These are phyloP conservation scores for Pezicula radicicola DNA, from an alignment of 2,329 filamentous ascomycete species.

Conservation along the genomic window DNA sequence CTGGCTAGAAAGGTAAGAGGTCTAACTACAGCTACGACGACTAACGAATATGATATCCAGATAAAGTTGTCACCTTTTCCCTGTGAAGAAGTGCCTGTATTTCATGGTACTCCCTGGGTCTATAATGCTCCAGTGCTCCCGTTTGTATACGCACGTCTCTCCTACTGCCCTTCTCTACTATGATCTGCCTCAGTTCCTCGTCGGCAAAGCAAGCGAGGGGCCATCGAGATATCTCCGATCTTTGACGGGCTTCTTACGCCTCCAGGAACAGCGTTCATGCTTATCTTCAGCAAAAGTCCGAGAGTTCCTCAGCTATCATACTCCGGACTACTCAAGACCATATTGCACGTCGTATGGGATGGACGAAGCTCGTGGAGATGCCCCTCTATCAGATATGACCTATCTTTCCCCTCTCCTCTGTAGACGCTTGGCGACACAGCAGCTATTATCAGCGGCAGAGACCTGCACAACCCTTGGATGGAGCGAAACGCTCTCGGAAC, in stretches of 20 bases:
- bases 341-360: too few species aligned
- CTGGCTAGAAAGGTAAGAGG: too few species aligned
- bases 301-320: too few species aligned
- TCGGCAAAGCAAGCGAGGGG: conserved; percentile 7
- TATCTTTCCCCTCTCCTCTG: conserved; percentile 2
- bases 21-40: too few species aligned
- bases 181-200: conserved; percentile 8
- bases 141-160: conserved; percentile 20
- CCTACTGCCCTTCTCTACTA: conserved; percentile 11
- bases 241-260: conserved; percentile 5
- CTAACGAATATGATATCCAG: not conserved
- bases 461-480: not conserved
- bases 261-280: conserved; percentile 8
- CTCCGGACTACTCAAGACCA: too few species aligned
- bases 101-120: conserved; percentile 14
- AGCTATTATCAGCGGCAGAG: too few species aligned
- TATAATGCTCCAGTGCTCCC: conserved; percentile 2
- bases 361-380: too few species aligned
- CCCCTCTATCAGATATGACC: too few species aligned
- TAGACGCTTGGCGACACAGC: too few species aligned
- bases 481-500: conserved; percentile 2
- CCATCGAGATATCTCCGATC: conserved; percentile 1
- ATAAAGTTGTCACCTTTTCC: conserved; percentile 4
- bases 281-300: conserved; percentile 4
- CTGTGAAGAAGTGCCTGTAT: not conserved